Percentiles rank a stretch among this genome's conserved stretches.
Evolutionary conservation across 331 rosid species (phyloP).

Genomic region (Telfairia occidentalis): DNA sequence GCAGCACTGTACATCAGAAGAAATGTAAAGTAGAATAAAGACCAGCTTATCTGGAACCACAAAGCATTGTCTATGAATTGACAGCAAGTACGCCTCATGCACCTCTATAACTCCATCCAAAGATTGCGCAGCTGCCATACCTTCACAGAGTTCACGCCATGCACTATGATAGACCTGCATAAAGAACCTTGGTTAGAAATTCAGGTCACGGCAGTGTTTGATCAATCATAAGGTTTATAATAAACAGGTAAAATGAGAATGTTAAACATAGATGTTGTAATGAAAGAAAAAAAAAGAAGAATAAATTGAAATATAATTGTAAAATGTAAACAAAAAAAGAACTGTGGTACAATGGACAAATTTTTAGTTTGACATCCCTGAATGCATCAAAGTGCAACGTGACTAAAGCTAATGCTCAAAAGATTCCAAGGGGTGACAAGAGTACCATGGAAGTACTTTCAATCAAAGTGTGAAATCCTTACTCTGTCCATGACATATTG

Average conservation of each 20-base stretch:
- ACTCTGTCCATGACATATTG: constrained; percentile 98
- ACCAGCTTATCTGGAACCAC: constrained; percentile 98
- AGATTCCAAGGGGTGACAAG: neutral
- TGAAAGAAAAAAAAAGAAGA: neutral
- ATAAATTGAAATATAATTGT: neutral
- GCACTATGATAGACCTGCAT: constrained; percentile 98
- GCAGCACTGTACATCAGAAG: neutral
- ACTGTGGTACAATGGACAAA: neutral
- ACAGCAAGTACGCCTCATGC: constrained; percentile 75
- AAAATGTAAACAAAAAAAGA: neutral
- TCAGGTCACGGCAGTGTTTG: neutral
- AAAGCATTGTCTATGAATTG: constrained; percentile 92
- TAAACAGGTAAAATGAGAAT: neutral
- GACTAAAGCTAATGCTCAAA: neutral
- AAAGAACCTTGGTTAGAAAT: constrained; percentile 24
- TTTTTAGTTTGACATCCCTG: neutral
- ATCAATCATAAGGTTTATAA: neutral
- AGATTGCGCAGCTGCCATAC: constrained; percentile 73
- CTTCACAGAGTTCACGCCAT: constrained; percentile 89
- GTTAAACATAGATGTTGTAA: neutral
- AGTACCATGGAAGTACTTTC: neutral
- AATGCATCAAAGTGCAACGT: neutral
- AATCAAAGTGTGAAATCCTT: constrained; percentile 10
- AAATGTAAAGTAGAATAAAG: constrained; percentile 13
- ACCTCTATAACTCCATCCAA: constrained; percentile 93